Evolutionary conservation across 208 protist genomes (phyloP).

Genomic region (Tritrichomonas musculus): DNA sequence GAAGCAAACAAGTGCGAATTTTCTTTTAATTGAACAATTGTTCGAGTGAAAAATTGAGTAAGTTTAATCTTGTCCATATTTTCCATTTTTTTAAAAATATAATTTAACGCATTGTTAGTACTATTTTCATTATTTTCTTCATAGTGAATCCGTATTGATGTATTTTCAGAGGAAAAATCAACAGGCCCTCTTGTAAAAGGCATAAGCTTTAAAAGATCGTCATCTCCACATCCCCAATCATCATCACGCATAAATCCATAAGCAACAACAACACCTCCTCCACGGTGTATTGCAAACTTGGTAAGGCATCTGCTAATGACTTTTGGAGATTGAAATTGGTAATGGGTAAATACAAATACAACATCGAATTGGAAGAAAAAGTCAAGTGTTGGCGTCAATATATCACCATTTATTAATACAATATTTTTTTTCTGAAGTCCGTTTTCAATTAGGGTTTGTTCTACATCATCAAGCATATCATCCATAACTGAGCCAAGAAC

Average conservation of each 20-base stretch:
- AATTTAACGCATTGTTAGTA: too few species aligned
- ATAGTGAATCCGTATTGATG: too few species aligned
- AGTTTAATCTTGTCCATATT: background rate
- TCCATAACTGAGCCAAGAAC: background rate
- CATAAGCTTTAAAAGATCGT: background rate
- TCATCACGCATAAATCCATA: conserved; percentile 1
- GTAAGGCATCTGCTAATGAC: background rate
- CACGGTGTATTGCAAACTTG: background rate
- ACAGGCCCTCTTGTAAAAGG: background rate
- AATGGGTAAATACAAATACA: conserved; percentile 23
- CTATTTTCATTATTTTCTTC: too few species aligned
- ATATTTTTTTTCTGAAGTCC: background rate
- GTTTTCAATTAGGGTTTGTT: background rate
- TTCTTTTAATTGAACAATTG: background rate
- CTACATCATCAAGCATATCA: background rate
- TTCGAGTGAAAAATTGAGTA: background rate
- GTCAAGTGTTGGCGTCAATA: background rate
- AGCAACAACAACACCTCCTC: background rate
- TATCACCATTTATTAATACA: background rate
- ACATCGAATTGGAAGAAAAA: conserved; percentile 27
- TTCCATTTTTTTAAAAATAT: background rate
- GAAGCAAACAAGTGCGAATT: background rate
- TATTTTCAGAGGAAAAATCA: too few species aligned
- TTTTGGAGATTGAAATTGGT: background rate
- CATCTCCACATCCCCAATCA: conserved; percentile 15